Percentiles rank a stretch among this genome's conserved stretches.
These are phyloP conservation scores for Fusarium incarnatum DNA, from an alignment of 2,329 filamentous ascomycete genomes.

Conservation along the genomic window DNA sequence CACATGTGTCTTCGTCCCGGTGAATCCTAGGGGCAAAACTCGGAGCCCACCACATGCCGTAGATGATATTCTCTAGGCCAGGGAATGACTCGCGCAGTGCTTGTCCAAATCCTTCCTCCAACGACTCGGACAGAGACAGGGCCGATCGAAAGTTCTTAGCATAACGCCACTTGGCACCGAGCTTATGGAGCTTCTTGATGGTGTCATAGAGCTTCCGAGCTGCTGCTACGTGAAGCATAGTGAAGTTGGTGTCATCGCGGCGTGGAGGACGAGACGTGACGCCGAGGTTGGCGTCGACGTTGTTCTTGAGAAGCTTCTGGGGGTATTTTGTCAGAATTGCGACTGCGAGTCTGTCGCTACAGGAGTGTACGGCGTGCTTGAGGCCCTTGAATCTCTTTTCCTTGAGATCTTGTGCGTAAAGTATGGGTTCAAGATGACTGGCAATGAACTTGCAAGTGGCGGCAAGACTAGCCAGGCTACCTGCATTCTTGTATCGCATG, in stretches of 20 bases:
- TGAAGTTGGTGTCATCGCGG: not conserved
- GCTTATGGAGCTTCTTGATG: not conserved
- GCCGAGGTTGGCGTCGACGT: not conserved
- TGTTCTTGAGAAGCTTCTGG: not conserved
- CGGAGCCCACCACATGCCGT: not conserved
- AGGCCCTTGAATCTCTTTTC: not conserved
- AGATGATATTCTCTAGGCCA: not conserved
- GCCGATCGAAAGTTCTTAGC: not conserved
- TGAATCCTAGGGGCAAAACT: not conserved
- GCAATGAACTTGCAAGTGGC: not conserved
- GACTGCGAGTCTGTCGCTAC: not conserved
- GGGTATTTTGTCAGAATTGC: constrained; percentile 1
- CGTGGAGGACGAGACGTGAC: not conserved
- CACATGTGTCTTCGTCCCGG: not conserved
- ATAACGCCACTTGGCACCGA: not conserved
- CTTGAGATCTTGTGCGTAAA: constrained; percentile 5
- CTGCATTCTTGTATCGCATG: not conserved
- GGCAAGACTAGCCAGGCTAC: constrained; percentile 1
- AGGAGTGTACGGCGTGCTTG: not conserved
- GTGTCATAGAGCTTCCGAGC: not conserved
- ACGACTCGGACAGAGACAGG: not conserved
- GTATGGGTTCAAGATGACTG: not conserved
- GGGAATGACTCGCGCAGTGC: not conserved
- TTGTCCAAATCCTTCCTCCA: not conserved
- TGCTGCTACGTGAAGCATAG: constrained; percentile 21